phyloP scores from a whole-genome alignment of 179 eudicot species.

The Nepenthes alata region DNA sequence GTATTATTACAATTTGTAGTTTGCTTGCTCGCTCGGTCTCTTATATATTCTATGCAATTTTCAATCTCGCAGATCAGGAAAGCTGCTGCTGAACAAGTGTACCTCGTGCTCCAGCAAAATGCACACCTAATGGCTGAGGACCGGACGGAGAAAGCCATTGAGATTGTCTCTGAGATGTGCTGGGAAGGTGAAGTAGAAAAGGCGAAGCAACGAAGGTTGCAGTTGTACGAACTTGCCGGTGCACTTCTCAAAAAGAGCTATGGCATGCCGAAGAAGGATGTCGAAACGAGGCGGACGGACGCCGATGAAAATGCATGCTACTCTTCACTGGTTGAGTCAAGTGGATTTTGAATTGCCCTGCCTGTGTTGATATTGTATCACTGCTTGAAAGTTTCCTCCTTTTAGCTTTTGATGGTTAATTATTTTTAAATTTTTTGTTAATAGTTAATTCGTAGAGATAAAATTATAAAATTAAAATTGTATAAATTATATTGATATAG shows the following conservation, averaged over 20 bases:
- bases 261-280: constrained; percentile 17
- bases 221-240: constrained; percentile 36
- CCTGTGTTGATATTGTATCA: not conserved
- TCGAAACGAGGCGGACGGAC: constrained; percentile 14
- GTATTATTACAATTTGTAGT: no score
- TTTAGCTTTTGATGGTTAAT: no score
- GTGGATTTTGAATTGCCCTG: constrained; percentile 42
- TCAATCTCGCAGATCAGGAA: constrained; percentile 57
- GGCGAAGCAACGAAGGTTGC: constrained; percentile 47
- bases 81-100: constrained; percentile 85
- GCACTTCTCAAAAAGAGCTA: constrained; percentile 22
- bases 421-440: no score
- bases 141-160: constrained; percentile 63
- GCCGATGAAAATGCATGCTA: constrained; percentile 82
- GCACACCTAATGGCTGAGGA: constrained; percentile 49
- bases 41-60: not conserved
- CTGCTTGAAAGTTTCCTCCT: not conserved
- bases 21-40: not conserved
- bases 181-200: constrained; percentile 92
- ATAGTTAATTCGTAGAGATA: no score
- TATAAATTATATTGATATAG: no score
- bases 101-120: constrained; percentile 72
- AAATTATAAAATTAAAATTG: no score
- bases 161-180: constrained; percentile 71
- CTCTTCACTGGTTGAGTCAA: constrained; percentile 76